Conservation (phyloP, 768 basidiomycete species). For the Mycena rosella region DNA sequence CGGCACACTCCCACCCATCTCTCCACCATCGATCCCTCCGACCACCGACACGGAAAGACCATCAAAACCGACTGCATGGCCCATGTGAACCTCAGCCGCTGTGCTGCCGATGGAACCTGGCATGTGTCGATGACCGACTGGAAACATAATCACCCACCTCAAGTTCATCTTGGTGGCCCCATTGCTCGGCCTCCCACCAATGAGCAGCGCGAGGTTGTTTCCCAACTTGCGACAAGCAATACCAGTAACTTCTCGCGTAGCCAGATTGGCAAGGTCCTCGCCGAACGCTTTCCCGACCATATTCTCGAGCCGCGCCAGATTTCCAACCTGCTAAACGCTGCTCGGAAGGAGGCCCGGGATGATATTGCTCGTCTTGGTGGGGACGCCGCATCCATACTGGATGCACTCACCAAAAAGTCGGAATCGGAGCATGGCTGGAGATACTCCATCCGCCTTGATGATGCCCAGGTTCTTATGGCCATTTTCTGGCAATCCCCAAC, state of each 20-base stretch:
- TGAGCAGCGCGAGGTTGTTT: slow-evolving; percentile 32
- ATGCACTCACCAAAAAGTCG: background rate
- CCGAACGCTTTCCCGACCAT: slow-evolving; percentile 10
- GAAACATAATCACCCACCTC: slow-evolving; percentile 42
- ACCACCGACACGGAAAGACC: slow-evolving; percentile 33
- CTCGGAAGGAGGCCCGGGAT: slow-evolving; percentile 4
- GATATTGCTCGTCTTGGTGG: slow-evolving; percentile 10
- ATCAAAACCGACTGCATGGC: slow-evolving; percentile 40
- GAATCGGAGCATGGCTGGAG: slow-evolving; percentile 12
- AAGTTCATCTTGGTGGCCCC: slow-evolving; percentile 35
- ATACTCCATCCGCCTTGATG: slow-evolving; percentile 1
- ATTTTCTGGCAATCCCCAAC: slow-evolving; percentile 20
- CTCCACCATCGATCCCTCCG: slow-evolving; percentile 37
- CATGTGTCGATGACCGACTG: slow-evolving; percentile 34
- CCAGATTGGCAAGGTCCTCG: slow-evolving; percentile 36
- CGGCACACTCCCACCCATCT: slow-evolving; percentile 10
- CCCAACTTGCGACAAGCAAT: slow-evolving; percentile 19
- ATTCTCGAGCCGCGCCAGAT: slow-evolving; percentile 27
- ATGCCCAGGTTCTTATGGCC: slow-evolving; percentile 2
- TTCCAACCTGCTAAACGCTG: slow-evolving; percentile 15
- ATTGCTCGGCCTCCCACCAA: slow-evolving; percentile 31
- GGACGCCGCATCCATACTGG: slow-evolving; percentile 3
- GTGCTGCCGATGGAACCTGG: slow-evolving; percentile 32
- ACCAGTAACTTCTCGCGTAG: slow-evolving; percentile 30
- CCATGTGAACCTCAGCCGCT: slow-evolving; percentile 39